Percentiles rank a stretch among this genome's conserved stretches.
Conservation (phyloP, 148 eudicot genomes). For the Fagopyrum esculentum region DNA sequence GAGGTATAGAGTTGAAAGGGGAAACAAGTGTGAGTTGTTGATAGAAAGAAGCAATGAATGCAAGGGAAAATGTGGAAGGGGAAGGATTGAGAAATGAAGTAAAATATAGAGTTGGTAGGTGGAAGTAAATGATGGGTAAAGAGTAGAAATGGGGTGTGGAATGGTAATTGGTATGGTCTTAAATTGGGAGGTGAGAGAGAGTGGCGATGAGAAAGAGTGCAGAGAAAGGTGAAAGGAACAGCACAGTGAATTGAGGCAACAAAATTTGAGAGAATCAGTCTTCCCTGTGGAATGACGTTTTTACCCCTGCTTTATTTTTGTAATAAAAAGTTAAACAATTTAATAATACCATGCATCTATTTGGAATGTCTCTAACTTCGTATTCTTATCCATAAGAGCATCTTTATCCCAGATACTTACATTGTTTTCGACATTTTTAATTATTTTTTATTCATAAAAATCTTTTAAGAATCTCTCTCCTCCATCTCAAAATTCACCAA, state of each 20-base stretch:
- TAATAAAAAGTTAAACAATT: neutral
- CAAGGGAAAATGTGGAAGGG: neutral
- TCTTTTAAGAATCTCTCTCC: too few species aligned
- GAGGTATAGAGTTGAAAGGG: neutral
- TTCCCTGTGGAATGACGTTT: neutral
- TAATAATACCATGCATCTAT: too few species aligned
- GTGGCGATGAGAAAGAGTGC: neutral
- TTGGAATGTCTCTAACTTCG: too few species aligned
- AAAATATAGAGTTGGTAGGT: neutral
- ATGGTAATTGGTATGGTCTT: slow-evolving; percentile 10
- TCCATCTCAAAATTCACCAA: too few species aligned
- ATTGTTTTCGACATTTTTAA: too few species aligned
- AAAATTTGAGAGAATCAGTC: neutral
- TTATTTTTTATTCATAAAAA: too few species aligned
- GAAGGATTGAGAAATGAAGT: neutral
- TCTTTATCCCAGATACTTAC: too few species aligned
- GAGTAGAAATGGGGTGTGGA: neutral
- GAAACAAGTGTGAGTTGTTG: neutral
- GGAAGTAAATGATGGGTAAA: neutral
- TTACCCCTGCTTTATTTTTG: neutral
- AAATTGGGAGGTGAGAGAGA: neutral
- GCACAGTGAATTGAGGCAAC: neutral
- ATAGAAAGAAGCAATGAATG: neutral
- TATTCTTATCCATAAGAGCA: too few species aligned
- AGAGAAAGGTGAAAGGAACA: slow-evolving; percentile 9